Base-by-base conservation (phyloP, 2,329 filamentous ascomycete species). In the Neofusicoccum parvum region DNA sequence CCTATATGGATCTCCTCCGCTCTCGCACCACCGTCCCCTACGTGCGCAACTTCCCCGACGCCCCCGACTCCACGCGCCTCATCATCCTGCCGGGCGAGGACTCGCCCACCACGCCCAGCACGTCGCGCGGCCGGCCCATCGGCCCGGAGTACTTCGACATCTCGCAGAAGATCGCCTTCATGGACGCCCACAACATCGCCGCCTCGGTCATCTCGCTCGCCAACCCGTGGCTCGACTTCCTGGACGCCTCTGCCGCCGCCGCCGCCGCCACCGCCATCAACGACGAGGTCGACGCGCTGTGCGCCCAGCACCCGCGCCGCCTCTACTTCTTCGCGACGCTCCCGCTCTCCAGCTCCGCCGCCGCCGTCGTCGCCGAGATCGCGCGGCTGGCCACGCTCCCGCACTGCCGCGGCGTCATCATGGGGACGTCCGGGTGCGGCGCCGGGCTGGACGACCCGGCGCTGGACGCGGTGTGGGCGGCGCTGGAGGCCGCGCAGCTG, bases 221-320 rank as follows among this genome's bases (percentile, higher is more conserved):
- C 14, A 97, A 97, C 74, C 94, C 94, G 0, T 97, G 94, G 94
- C 85, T 97, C 2, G 94, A 97, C 78, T 97, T 96, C 74, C 79
- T 97, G 0, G 78, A 82, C 0, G 75, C 86, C 0, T 75, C 81
- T 3, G 86, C 89, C 69, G 90, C 91, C 0, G 86, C 85, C 1
- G 75, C 78, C 36, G 87, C 89, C 56, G 92, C 92, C 0, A 73
- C 80, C 62, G 82, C 82, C 0, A 89, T 96, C 75, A 97, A 97
- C 76, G 82, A 89, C 69, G 92, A 94, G 69, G 89, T 97, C 62
- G 87, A 92, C 58, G 73, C 76, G 50, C 89, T 92, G 77, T 97
- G 94, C 79, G 81, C 80, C 5, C 75, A 82, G 54, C 85, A 89
- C 66, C 86, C 86, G 0, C 88, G 89, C 0, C 84, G 90, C 0